Percentiles rank a stretch among this genome's conserved stretches.
phyloP scores from a whole-genome alignment of 2,329 filamentous ascomycete species.

The Penicillium verrucosum region DNA sequence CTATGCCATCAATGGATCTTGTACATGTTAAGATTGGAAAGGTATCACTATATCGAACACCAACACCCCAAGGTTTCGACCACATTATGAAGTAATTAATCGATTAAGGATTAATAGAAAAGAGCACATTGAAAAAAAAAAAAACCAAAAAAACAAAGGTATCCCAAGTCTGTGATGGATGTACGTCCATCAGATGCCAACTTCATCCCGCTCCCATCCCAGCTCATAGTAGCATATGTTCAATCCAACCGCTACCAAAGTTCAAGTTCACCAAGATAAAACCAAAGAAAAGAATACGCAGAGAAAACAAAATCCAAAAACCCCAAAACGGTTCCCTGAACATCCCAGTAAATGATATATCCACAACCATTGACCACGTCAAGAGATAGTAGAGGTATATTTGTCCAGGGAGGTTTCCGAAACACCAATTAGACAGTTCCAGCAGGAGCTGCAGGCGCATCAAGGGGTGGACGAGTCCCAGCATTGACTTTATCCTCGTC shows the following conservation, averaged over 20 bases:
- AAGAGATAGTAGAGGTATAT: neutral
- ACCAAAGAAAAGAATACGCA: neutral
- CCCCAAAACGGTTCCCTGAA: neutral
- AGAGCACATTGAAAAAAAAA: neutral
- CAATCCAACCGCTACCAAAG: neutral
- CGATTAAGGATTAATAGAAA: neutral
- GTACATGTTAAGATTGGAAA: neutral
- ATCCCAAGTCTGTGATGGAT: neutral
- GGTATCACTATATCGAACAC: neutral
- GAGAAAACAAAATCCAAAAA: neutral
- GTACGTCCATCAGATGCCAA: neutral
- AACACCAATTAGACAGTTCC: constrained; percentile 8
- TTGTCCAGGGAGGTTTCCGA: neutral
- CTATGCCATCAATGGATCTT: too few relatives aligned
- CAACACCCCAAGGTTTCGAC: neutral
- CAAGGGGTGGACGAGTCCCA: constrained; percentile 16
- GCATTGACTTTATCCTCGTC: constrained; percentile 26
- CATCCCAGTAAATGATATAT: neutral
- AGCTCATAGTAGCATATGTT: neutral
- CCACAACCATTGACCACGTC: neutral
- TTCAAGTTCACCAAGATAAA: neutral
- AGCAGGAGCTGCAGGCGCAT: constrained; percentile 17
- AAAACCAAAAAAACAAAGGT: too few relatives aligned
- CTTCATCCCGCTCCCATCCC: neutral
- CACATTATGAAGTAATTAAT: neutral